Percentiles rank a stretch among this genome's conserved stretches.
phyloP scores from a whole-genome alignment of 768 basidiomycete genomes.

The Dentipellis sp. region DNA sequence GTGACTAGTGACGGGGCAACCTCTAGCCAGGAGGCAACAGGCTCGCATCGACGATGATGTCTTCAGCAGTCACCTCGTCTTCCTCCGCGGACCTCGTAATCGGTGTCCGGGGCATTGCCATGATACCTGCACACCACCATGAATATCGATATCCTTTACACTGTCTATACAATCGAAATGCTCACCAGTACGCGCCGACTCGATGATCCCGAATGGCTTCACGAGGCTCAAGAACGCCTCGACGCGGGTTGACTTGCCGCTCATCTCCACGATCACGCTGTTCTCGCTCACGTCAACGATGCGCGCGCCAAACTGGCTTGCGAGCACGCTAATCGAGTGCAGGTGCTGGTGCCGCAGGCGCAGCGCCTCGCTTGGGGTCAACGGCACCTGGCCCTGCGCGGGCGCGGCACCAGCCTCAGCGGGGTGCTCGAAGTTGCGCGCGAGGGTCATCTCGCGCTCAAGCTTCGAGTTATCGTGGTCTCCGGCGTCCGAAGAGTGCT shows the following conservation, averaged over 20 bases:
- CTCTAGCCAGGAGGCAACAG: slow-evolving; percentile 86
- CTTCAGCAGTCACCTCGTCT: slow-evolving; percentile 41
- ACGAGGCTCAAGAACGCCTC: slow-evolving; percentile 88
- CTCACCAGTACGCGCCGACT: slow-evolving; percentile 89
- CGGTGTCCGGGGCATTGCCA: slow-evolving; percentile 98
- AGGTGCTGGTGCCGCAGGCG: slow-evolving; percentile 85
- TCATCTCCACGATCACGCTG: slow-evolving; percentile 90
- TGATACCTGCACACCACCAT: slow-evolving; percentile 49
- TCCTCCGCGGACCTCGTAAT: slow-evolving; percentile 53
- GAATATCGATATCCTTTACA: background rate
- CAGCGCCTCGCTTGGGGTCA: slow-evolving; percentile 68
- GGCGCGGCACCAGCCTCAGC: slow-evolving; percentile 23
- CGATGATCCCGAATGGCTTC: slow-evolving; percentile 92
- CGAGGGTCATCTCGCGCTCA: slow-evolving; percentile 63
- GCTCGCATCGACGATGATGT: slow-evolving; percentile 73
- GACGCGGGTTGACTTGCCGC: slow-evolving; percentile 85
- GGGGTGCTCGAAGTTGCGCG: slow-evolving; percentile 68
- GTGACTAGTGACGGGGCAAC: no score
- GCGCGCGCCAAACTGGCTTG: slow-evolving; percentile 83
- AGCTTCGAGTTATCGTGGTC: slow-evolving; percentile 36
- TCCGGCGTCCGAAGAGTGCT: slow-evolving; percentile 11
- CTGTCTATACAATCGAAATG: slow-evolving; percentile 4
- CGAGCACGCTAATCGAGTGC: slow-evolving; percentile 76
- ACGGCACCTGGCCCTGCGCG: slow-evolving; percentile 20
- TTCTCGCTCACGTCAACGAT: slow-evolving; percentile 94